Percentiles rank a stretch among this genome's conserved stretches.
Evolutionary conservation across 768 basidiomycete species (phyloP).

Genomic region (Clathrus columnatus): DNA sequence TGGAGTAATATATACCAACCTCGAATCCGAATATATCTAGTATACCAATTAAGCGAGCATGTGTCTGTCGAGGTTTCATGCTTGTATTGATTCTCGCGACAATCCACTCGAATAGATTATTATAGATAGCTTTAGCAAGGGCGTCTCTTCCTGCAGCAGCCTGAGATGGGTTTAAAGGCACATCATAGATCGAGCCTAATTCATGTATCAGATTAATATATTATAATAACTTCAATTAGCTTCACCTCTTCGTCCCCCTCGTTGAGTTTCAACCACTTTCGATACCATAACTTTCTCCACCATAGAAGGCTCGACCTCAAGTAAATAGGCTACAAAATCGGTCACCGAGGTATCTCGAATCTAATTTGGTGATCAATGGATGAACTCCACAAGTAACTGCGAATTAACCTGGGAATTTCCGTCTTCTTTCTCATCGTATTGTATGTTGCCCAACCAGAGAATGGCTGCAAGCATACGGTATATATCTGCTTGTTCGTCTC

Average conservation of each 20-base stretch:
- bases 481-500: slow-evolving; percentile 83
- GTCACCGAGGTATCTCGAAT: slow-evolving; percentile 82
- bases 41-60: slow-evolving; percentile 85
- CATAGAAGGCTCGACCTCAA: slow-evolving; percentile 72
- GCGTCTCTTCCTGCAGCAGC: slow-evolving; percentile 86
- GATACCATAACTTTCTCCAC: slow-evolving; percentile 85
- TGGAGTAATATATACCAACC: not conserved
- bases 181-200: slow-evolving; percentile 80
- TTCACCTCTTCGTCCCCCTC: slow-evolving; percentile 77
- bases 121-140: slow-evolving; percentile 91
- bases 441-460: slow-evolving; percentile 95
- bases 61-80: slow-evolving; percentile 76
- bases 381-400: not conserved
- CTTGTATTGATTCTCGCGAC: slow-evolving; percentile 92
- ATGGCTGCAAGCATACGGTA: slow-evolving; percentile 87
- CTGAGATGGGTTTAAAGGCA: slow-evolving; percentile 89
- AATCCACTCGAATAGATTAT: slow-evolving; percentile 99
- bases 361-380: slow-evolving; percentile 26
- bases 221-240: not conserved
- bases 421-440: slow-evolving; percentile 81
- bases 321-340: slow-evolving; percentile 90
- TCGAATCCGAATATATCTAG: slow-evolving; percentile 26
- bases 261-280: slow-evolving; percentile 84
- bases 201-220: not conserved
- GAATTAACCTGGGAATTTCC: slow-evolving; percentile 47